Conservation (phyloP, 2,329 filamentous ascomycete genomes). For the Pezicula rhizophila region DNA sequence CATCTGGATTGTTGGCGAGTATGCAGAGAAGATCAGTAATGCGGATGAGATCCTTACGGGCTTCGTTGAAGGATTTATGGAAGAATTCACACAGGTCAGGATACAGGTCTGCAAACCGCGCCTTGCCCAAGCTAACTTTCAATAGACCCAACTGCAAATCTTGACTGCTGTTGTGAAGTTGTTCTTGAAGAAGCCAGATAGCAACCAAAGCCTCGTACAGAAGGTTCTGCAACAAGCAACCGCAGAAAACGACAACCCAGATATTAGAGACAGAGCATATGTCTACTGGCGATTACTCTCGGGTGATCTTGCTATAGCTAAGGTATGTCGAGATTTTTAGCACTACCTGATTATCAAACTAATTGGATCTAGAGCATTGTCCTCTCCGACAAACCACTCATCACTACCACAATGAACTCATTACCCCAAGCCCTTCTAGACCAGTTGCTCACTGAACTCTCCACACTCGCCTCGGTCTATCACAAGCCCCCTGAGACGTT, state of each 20-base stretch:
- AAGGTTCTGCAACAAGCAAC: conserved; percentile 92
- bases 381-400: conserved; percentile 88
- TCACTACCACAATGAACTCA: conserved; percentile 88
- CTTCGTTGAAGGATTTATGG: conserved; percentile 91
- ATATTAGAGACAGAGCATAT: conserved; percentile 94
- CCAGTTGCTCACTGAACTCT: conserved; percentile 84
- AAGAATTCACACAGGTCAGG: conserved; percentile 87
- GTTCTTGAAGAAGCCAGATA: conserved; percentile 93
- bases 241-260: conserved; percentile 92
- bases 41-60: conserved; percentile 88
- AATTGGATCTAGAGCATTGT: conserved; percentile 62
- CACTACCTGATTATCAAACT: conserved; percentile 11
- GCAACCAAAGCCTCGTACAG: conserved; percentile 84
- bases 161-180: conserved; percentile 95
- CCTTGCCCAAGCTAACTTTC: conserved; percentile 11
- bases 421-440: conserved; percentile 80
- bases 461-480: conserved; percentile 93
- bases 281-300: conserved; percentile 97
- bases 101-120: conserved; percentile 3
- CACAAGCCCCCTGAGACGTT: conserved; percentile 99
- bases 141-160: conserved; percentile 91
- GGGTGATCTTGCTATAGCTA: conserved; percentile 83
- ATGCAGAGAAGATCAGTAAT: conserved; percentile 98
- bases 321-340: conserved; percentile 44
- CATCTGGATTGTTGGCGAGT: conserved; percentile 99